A percentile compares a stretch with the other conserved stretches of the same genome.
These are phyloP conservation scores for Malassezia pachydermatis DNA, from an alignment of 1,284 basidiomycete genomes.

Conservation along the genomic window DNA sequence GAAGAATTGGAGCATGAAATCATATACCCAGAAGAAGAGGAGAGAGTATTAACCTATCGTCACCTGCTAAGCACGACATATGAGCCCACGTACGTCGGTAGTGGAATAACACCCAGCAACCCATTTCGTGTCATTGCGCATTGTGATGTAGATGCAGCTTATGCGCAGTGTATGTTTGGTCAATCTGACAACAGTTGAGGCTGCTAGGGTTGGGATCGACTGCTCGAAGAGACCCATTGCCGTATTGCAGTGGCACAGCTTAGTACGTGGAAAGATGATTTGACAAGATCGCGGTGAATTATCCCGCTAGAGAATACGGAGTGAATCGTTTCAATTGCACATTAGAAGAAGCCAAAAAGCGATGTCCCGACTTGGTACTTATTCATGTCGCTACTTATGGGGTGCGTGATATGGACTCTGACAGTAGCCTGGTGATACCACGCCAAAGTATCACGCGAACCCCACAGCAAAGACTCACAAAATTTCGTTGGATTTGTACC, in stretches of 20 bases:
- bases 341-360: constrained; percentile 57
- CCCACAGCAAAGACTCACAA: constrained; percentile 83
- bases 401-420: constrained; percentile 8
- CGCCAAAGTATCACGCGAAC: constrained; percentile 70
- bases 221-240: constrained; percentile 64
- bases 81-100: not conserved
- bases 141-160: constrained; percentile 57
- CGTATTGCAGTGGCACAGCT: constrained; percentile 76
- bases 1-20: not conserved
- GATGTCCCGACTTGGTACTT: constrained; percentile 71
- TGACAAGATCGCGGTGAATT: constrained; percentile 74
- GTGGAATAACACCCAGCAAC: constrained; percentile 35
- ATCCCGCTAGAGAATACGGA: constrained; percentile 78
- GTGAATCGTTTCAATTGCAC: constrained; percentile 58
- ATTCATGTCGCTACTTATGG: constrained; percentile 89
- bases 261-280: constrained; percentile 28
- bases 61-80: constrained; percentile 12
- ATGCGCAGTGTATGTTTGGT: constrained; percentile 51
- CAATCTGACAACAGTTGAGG: constrained; percentile 55
- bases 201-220: constrained; percentile 66
- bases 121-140: constrained; percentile 61
- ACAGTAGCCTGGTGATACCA: constrained; percentile 63
- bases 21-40: not conserved
- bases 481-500: constrained; percentile 86
- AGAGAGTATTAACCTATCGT: not conserved